These are phyloP conservation scores for Blastobotrys proliferans DNA, from an alignment of 1,139 yeast genomes.

Conservation along the genomic window DNA sequence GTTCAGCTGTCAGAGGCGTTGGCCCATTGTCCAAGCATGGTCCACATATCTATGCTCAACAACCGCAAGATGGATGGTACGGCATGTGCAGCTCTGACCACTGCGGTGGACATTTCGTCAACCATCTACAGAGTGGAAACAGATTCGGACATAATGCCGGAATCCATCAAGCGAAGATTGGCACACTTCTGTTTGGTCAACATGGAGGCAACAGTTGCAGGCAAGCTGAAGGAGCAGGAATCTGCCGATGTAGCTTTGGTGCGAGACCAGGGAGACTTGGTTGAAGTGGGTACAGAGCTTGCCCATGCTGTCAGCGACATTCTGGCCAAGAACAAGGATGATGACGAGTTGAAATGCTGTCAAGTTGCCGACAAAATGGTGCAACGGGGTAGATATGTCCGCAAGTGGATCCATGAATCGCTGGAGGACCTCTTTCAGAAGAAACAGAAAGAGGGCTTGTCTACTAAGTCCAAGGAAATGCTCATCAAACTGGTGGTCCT, in stretches of 20 bases:
- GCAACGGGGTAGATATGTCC: constrained; percentile 28
- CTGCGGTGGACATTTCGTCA: constrained; percentile 62
- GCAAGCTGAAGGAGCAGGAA: constrained; percentile 35
- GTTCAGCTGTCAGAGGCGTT: constrained; percentile 66
- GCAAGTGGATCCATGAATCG: constrained; percentile 26
- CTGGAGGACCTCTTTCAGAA: constrained; percentile 28
- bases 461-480: constrained; percentile 26
- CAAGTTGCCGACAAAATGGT: constrained; percentile 27
- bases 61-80: constrained; percentile 52
- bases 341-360: constrained; percentile 17
- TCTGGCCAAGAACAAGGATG: constrained; percentile 22
- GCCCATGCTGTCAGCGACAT: constrained; percentile 31
- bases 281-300: constrained; percentile 29
- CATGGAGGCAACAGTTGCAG: constrained; percentile 48
- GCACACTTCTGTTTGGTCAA: constrained; percentile 81
- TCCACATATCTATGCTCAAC: constrained; percentile 74
- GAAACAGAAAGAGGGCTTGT: constrained; percentile 21
- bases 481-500: constrained; percentile 33
- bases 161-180: constrained; percentile 68
- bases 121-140: constrained; percentile 68
- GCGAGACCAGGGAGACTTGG: constrained; percentile 24
- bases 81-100: constrained; percentile 64
- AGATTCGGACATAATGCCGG: constrained; percentile 65
- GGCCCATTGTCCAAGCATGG: constrained; percentile 61
- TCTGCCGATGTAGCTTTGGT: constrained; percentile 24